Base-by-base conservation (phyloP, 2,329 filamentous ascomycete species). In the Myriosclerotinia curreyana region DNA sequence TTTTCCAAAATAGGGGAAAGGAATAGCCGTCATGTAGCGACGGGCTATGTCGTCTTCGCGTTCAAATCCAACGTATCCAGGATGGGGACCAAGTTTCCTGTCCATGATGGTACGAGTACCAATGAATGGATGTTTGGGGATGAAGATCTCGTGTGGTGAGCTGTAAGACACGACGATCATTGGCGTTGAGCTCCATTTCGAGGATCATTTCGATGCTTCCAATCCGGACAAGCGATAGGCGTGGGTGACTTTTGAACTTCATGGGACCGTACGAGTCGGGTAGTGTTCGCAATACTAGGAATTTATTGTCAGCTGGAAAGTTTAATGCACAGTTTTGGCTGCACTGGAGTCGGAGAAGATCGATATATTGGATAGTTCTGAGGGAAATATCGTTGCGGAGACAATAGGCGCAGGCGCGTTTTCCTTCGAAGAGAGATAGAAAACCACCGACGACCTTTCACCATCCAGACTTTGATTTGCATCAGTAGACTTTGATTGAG, bases 401-500 rank as follows among this genome's bases (percentile, higher is more conserved):
- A 36, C 67, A 68, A 60, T 67, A 68, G 46, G 64, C 60, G 42
- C 67, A 69, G 38, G 36, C 50, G 2, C 65, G 66, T 14, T 50
- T 62, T 31, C 66, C 62, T 60, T 66, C 59, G 36, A 58, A 66
- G 22, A 69, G 51, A 14, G 65, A 69, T 12, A 69, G 51, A 50
- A 59, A 66, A 22, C 66, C 66, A 58, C 54, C 54, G 3, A 58
- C 1, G 8, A 58, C 42, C 7, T 48, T 20, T 58, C 54, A 6
- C 20, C 42, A 12, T 58, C 42, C 54, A 58, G 28, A 46, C 42
- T 58, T 9, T 34, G 3, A 4, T 11, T 5, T 25, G 7, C 1
- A 58, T 58, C 17, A 58, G 28, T 15, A 36, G 8, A 25, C 7
- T 22, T 36, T 5, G 6, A 2, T 44, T 3, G 5, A 22, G 34